Percentiles rank a stretch among this genome's conserved stretches.
Conservation (phyloP, 78 protist genomes). For the Dictyostelium capitatum region DNA sequence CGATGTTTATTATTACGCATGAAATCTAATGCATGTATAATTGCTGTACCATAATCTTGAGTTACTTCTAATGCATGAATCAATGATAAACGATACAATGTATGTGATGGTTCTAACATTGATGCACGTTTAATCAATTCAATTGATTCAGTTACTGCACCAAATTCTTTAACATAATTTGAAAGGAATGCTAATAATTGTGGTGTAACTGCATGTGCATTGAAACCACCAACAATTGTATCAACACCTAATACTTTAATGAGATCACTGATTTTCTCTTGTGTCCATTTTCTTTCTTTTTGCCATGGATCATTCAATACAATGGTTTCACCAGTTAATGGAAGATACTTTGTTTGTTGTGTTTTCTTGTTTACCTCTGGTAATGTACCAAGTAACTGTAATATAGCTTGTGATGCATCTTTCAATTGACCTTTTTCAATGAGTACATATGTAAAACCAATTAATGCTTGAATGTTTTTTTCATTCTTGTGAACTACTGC, state of each 20-base stretch:
- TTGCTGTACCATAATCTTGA: slow-evolving; percentile 32
- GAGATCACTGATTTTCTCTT: slow-evolving; percentile 27
- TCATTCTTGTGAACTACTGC: slow-evolving; percentile 20
- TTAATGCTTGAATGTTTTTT: slow-evolving; percentile 23
- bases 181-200: slow-evolving; percentile 72
- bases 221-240: not conserved
- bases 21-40: not conserved
- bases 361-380: not conserved
- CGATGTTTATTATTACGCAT: slow-evolving; percentile 9
- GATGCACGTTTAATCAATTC: slow-evolving; percentile 32
- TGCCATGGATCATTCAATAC: slow-evolving; percentile 20
- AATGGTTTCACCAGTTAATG: not conserved
- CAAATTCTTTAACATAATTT: slow-evolving; percentile 70
- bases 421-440: slow-evolving; percentile 27
- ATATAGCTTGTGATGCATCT: slow-evolving; percentile 13
- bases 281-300: slow-evolving; percentile 44
- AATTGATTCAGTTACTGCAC: slow-evolving; percentile 37
- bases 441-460: slow-evolving; percentile 57
- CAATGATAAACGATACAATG: slow-evolving; percentile 36
- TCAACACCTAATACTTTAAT: slow-evolving; percentile 7
- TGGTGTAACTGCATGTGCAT: not conserved
- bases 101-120: slow-evolving; percentile 61
- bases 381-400: not conserved
- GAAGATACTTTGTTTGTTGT: slow-evolving; percentile 1
- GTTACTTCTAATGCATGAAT: slow-evolving; percentile 75